phyloP scores from a whole-genome alignment of 768 basidiomycete species.

The Jaapia argillacea region DNA sequence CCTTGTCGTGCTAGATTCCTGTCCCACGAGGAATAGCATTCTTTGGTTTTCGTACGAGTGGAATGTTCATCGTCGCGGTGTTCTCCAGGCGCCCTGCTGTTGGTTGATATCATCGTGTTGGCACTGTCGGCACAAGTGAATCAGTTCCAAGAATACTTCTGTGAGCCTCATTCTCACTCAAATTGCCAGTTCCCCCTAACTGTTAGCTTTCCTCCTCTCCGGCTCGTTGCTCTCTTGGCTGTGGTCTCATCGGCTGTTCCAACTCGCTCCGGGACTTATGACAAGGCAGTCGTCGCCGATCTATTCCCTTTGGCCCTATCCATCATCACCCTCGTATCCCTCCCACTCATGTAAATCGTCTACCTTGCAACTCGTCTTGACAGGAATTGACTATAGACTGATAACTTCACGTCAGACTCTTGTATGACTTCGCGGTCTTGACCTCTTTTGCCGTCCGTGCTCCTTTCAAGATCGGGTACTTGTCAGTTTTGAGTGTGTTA shows the following conservation, averaged over 20 bases:
- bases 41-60: too few relatives aligned
- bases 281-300: slow-evolving; percentile 39
- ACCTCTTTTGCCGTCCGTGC: slow-evolving; percentile 36
- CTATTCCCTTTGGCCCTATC: slow-evolving; percentile 52
- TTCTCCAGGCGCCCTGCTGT: too few relatives aligned
- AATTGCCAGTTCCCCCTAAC: too few relatives aligned
- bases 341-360: slow-evolving; percentile 30
- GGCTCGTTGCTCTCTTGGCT: too few relatives aligned
- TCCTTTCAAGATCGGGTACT: slow-evolving; percentile 35
- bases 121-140: slow-evolving; percentile 45
- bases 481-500: slow-evolving; percentile 35
- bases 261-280: slow-evolving; percentile 2
- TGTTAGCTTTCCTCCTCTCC: too few relatives aligned
- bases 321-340: slow-evolving; percentile 35
- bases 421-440: slow-evolving; percentile 29
- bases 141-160: slow-evolving; percentile 49
- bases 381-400: neutral
- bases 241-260: neutral
- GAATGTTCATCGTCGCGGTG: too few relatives aligned
- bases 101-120: slow-evolving; percentile 39
- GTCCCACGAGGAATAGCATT: too few relatives aligned
- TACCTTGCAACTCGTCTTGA: neutral
- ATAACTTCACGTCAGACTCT: slow-evolving; percentile 21
- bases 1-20: too few relatives aligned
- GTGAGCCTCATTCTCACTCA: too few relatives aligned